These are phyloP conservation scores for Meredithiella fracta DNA, from an alignment of 2,329 filamentous ascomycete species.

Conservation along the genomic window DNA sequence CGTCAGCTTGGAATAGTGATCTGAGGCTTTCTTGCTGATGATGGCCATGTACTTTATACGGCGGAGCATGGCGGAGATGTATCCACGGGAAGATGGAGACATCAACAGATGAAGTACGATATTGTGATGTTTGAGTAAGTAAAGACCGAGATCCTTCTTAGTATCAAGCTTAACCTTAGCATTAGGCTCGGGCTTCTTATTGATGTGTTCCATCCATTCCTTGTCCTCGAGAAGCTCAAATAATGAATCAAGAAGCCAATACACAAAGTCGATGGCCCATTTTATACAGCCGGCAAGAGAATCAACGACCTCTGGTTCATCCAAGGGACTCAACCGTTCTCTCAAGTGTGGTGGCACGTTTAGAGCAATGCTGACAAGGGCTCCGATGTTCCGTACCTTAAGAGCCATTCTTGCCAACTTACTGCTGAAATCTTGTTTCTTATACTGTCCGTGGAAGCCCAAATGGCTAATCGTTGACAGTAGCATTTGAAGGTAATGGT, in stretches of 20 bases:
- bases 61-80: constrained; percentile 52
- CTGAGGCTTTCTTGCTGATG: constrained; percentile 32
- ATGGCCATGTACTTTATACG: constrained; percentile 41
- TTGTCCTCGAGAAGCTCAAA: constrained; percentile 38
- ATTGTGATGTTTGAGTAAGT: constrained; percentile 38
- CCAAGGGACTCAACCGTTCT: constrained; percentile 40
- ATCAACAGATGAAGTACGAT: constrained; percentile 49
- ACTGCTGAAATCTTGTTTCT: constrained; percentile 46
- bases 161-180: constrained; percentile 15
- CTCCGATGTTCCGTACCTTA: constrained; percentile 55
- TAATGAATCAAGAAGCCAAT: constrained; percentile 43
- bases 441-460: constrained; percentile 50
- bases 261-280: constrained; percentile 60
- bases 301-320: constrained; percentile 55
- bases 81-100: constrained; percentile 56
- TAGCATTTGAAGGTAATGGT: constrained; percentile 55
- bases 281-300: constrained; percentile 57
- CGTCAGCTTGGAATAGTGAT: constrained; percentile 30
- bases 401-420: constrained; percentile 62
- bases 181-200: constrained; percentile 17
- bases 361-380: constrained; percentile 47
- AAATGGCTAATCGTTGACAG: constrained; percentile 67
- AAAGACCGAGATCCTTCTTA: constrained; percentile 27
- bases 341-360: constrained; percentile 37
- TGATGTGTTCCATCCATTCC: constrained; percentile 35